phyloP scores from a whole-genome alignment of 306 rosid genomes.

The Rosa chinensis region DNA sequence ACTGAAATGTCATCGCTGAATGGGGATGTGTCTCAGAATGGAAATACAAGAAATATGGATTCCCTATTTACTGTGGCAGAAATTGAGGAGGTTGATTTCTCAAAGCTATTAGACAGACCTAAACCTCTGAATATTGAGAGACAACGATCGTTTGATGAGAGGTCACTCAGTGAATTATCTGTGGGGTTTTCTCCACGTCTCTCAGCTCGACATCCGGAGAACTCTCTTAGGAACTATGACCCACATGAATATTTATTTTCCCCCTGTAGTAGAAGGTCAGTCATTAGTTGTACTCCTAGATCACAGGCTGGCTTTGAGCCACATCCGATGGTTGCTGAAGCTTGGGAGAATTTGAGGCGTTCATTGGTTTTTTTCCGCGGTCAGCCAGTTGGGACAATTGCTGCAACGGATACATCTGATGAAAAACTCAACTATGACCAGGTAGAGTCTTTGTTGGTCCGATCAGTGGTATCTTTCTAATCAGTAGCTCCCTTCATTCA shows the following conservation, averaged over 20 bases:
- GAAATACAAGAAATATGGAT: constrained; percentile 36
- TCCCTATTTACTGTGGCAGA: constrained; percentile 30
- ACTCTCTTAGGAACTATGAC: constrained; percentile 37
- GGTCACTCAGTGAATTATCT: constrained; percentile 56
- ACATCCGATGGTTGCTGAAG: constrained; percentile 60
- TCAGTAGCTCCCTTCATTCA: not conserved
- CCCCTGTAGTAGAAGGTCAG: constrained; percentile 47
- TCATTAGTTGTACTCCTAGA: constrained; percentile 28
- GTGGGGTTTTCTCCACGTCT: constrained; percentile 50
- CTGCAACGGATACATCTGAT: constrained; percentile 74
- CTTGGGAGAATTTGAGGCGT: constrained; percentile 79
- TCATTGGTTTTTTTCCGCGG: constrained; percentile 78
- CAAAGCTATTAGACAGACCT: constrained; percentile 59
- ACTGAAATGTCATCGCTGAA: constrained; percentile 32
- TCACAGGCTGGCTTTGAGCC: constrained; percentile 44
- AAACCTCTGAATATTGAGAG: constrained; percentile 67
- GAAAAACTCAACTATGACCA: constrained; percentile 82
- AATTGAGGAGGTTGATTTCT: constrained; percentile 53
- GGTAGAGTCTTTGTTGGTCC: constrained; percentile 21
- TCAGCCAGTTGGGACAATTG: constrained; percentile 87
- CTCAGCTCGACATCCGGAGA: constrained; percentile 37
- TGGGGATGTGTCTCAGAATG: constrained; percentile 43
- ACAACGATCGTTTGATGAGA: constrained; percentile 71
- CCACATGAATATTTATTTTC: constrained; percentile 41
- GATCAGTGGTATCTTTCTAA: not conserved